A percentile compares a stretch with the other conserved stretches of the same genome.
Conservation (phyloP, 2,329 filamentous ascomycete genomes). For the Aspergillus candidus region DNA sequence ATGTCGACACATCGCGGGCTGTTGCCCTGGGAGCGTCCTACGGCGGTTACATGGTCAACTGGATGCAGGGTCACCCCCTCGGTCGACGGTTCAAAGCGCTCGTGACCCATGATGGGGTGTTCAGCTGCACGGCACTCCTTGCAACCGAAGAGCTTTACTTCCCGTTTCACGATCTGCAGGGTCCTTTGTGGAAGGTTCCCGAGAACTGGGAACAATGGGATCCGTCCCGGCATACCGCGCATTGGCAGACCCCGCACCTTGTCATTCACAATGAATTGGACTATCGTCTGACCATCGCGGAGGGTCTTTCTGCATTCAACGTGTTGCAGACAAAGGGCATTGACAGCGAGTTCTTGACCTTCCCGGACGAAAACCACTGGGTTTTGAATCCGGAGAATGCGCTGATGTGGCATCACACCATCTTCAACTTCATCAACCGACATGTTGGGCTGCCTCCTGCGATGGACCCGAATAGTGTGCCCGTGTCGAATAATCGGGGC, state of each 20-base stretch:
- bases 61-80: slow-evolving; percentile 51
- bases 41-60: slow-evolving; percentile 58
- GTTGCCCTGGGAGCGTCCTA: slow-evolving; percentile 51
- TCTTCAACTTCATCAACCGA: slow-evolving; percentile 68
- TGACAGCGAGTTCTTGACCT: slow-evolving; percentile 71
- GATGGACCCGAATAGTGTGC: slow-evolving; percentile 23
- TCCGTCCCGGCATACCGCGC: slow-evolving; percentile 48
- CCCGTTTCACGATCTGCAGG: slow-evolving; percentile 48
- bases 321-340: slow-evolving; percentile 70
- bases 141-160: slow-evolving; percentile 52
- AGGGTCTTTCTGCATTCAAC: slow-evolving; percentile 81
- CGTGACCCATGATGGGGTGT: slow-evolving; percentile 49
- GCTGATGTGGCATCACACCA: slow-evolving; percentile 81
- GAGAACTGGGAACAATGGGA: slow-evolving; percentile 54
- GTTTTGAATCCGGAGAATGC: slow-evolving; percentile 89
- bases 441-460: slow-evolving; percentile 49
- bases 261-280: slow-evolving; percentile 88
- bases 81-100: slow-evolving; percentile 53
- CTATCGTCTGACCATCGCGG: slow-evolving; percentile 77
- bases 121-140: slow-evolving; percentile 40
- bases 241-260: slow-evolving; percentile 83
- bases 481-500: slow-evolving; percentile 2
- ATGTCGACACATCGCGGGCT: slow-evolving; percentile 49
- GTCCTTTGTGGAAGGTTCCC: slow-evolving; percentile 45
- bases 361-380: slow-evolving; percentile 77